phyloP scores from a whole-genome alignment of 1,284 basidiomycete genomes.

The Trichosporon faecale region DNA sequence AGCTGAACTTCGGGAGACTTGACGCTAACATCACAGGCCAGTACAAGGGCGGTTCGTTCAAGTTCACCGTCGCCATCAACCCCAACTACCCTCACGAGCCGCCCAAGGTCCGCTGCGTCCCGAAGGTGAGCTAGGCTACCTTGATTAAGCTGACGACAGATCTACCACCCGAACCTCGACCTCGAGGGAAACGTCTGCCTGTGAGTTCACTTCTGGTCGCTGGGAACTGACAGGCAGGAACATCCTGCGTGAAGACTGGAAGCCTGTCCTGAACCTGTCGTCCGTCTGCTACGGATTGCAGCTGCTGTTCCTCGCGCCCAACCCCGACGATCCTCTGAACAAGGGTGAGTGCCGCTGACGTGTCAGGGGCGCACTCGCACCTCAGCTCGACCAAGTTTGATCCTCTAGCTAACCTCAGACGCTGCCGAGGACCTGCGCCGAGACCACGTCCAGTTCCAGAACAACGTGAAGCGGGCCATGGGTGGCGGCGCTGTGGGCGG shows the following conservation, averaged over 20 bases:
- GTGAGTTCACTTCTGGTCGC: slow-evolving; percentile 27
- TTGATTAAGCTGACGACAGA: slow-evolving; percentile 57
- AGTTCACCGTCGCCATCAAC: slow-evolving; percentile 93
- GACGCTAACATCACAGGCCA: slow-evolving; percentile 65
- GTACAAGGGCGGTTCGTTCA: slow-evolving; percentile 93
- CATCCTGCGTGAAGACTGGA: slow-evolving; percentile 99
- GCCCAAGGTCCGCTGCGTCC: slow-evolving; percentile 96
- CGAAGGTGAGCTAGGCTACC: slow-evolving; percentile 63
- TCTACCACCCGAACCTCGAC: slow-evolving; percentile 99
- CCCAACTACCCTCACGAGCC: slow-evolving; percentile 98
- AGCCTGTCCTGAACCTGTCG: slow-evolving; percentile 91
- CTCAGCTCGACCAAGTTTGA: neutral
- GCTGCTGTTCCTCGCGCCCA: slow-evolving; percentile 97
- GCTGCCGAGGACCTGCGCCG: slow-evolving; percentile 88
- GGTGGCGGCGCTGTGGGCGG: slow-evolving; percentile 71
- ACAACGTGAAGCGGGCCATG: slow-evolving; percentile 81
- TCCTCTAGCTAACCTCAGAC: slow-evolving; percentile 58
- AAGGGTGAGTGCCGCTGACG: slow-evolving; percentile 65
- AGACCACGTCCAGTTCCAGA: slow-evolving; percentile 73
- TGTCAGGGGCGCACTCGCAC: neutral
- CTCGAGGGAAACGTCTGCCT: slow-evolving; percentile 94
- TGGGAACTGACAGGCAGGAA: slow-evolving; percentile 56
- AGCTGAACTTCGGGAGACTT: slow-evolving; percentile 24
- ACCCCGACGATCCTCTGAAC: slow-evolving; percentile 97
- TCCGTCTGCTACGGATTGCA: slow-evolving; percentile 97